Evolutionary conservation across 179 eudicot genomes (phyloP).

Genomic region (Beta macrorhiza): DNA sequence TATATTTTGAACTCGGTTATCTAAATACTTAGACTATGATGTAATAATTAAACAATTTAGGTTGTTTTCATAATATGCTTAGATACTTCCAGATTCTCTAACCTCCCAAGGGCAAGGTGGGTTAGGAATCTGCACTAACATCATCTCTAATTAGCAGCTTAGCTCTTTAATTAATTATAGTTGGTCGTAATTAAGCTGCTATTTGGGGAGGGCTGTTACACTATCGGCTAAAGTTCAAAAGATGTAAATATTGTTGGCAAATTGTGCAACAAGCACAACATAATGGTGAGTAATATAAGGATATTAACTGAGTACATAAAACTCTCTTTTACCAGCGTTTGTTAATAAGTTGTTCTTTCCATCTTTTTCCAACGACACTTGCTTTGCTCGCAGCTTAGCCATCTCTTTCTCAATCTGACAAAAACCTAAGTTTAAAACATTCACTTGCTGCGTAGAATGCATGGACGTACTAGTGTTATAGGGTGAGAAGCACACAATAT

Average conservation of each 20-base stretch:
- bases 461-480: constrained; percentile 5
- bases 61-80: no score
- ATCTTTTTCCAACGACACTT: constrained; percentile 30
- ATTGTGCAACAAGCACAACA: neutral
- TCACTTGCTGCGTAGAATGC: constrained; percentile 38
- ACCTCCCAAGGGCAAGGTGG: no score
- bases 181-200: no score
- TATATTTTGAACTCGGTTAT: no score
- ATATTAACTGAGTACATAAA: neutral
- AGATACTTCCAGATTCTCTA: no score
- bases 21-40: no score
- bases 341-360: constrained; percentile 20
- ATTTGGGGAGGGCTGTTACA: no score
- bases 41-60: no score
- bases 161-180: no score
- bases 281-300: neutral
- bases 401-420: constrained; percentile 44
- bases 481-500: neutral
- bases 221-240: neutral
- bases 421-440: constrained; percentile 35
- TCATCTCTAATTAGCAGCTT: no score
- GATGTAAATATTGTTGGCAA: neutral
- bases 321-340: constrained; percentile 20
- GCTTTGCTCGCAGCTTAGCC: constrained; percentile 40
- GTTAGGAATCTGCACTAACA: no score